Conservation (phyloP, 2,329 filamentous ascomycete genomes). For the Diplodia scrobiculata region DNA sequence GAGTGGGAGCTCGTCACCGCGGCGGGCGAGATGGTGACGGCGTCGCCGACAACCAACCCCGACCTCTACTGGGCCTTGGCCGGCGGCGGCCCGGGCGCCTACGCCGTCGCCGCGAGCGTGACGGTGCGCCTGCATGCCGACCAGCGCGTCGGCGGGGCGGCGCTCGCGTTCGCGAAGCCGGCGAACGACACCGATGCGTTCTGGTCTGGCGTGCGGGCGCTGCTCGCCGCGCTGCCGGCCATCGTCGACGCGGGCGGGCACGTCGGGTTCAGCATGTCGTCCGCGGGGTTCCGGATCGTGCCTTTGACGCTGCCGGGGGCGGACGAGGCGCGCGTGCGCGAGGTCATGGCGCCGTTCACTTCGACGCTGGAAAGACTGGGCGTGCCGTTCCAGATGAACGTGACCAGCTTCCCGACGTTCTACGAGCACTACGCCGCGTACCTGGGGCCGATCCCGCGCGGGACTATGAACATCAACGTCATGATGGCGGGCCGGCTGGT, state of each 20-base stretch:
- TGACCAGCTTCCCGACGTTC: constrained; percentile 35
- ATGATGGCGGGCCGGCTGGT: constrained; percentile 31
- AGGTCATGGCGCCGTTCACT: constrained; percentile 34
- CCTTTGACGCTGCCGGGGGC: not conserved
- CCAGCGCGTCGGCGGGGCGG: constrained; percentile 34
- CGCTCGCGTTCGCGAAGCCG: constrained; percentile 31
- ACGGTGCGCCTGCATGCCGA: constrained; percentile 37
- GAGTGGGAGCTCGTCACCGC: constrained; percentile 42
- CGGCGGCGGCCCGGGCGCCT: constrained; percentile 41
- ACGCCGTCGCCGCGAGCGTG: constrained; percentile 39
- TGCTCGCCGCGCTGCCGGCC: not conserved
- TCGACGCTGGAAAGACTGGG: constrained; percentile 32
- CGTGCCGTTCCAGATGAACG: constrained; percentile 34
- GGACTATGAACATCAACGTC: constrained; percentile 25
- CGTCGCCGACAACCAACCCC: constrained; percentile 36
- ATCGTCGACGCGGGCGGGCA: constrained; percentile 15
- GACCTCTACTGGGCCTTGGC: constrained; percentile 45
- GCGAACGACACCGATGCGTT: not conserved
- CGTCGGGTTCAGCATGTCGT: not conserved
- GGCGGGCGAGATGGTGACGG: constrained; percentile 36
- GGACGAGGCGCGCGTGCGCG: not conserved
- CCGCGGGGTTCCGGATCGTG: not conserved
- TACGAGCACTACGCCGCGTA: constrained; percentile 36
- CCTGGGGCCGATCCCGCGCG: constrained; percentile 37
- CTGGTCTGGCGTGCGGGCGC: not conserved